A percentile compares a stretch with the other conserved stretches of the same genome.
Conservation (phyloP, 2,329 filamentous ascomycete species). For the Phyllachora maydis region DNA sequence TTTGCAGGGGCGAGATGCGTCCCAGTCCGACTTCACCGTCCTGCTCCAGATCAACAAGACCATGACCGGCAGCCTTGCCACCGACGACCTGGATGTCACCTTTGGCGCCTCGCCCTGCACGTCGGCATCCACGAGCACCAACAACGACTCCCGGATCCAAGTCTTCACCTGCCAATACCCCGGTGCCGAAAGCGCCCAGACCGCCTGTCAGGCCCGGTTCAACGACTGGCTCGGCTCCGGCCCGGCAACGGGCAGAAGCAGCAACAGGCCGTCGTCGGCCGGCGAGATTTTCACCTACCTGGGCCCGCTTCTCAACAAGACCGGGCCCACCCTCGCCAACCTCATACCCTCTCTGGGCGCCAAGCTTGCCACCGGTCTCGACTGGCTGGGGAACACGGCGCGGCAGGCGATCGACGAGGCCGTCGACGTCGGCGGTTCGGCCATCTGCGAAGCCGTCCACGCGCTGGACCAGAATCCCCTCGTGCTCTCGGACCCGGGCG, state of each 20-base stretch:
- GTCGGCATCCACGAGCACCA: constrained; percentile 1
- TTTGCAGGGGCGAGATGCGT: too few species aligned
- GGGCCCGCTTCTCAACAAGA: constrained; percentile 4
- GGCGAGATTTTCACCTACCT: constrained; percentile 5
- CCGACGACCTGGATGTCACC: constrained; percentile 4
- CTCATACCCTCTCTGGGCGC: constrained; percentile 6
- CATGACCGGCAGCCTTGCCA: constrained; percentile 3
- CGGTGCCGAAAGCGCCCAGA: constrained; percentile 4
- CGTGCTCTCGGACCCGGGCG: constrained; percentile 5
- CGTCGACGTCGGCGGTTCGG: constrained; percentile 3
- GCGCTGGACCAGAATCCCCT: constrained; percentile 5
- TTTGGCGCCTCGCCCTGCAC: constrained; percentile 6
- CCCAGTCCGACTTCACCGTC: constrained; percentile 5
- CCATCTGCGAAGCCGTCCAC: constrained; percentile 6
- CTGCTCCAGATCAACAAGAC: constrained; percentile 4
- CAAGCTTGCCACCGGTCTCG: constrained; percentile 3
- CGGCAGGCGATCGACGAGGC: constrained; percentile 4
- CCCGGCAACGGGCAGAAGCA: too few species aligned
- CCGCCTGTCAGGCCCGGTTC: constrained; percentile 5
- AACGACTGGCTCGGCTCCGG: constrained; percentile 5
- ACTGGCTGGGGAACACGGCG: constrained; percentile 5
- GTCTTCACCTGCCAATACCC: constrained; percentile 7
- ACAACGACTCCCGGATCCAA: constrained; percentile 3
- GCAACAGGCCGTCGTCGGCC: constrained; percentile 1
- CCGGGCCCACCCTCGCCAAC: constrained; percentile 3